Base-by-base conservation (phyloP, 768 basidiomycete genomes). In the Collybia mongolica region DNA sequence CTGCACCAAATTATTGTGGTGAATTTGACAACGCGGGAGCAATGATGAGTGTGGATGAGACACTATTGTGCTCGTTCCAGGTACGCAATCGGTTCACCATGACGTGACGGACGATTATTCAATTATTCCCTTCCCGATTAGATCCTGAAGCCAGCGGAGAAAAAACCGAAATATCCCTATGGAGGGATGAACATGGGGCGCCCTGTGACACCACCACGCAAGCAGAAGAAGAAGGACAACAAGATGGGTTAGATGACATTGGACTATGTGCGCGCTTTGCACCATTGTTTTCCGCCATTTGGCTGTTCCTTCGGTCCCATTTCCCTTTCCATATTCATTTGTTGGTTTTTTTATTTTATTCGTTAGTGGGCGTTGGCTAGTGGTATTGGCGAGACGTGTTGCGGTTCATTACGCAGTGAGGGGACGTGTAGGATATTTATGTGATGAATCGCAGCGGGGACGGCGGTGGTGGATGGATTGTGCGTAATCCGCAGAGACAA, bases 1-100 rank as follows among this genome's bases (percentile, higher is more conserved):
- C 93, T 19, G 96, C 96, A 45, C 96, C 96, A 52, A 92, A 93
- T 75, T 92, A 93, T 63, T 92, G 89, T 60, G 90, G 93, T 56
- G 90, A 98, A 74, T 99, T 99, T 63, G 96, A 99, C 70, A 99
- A 99, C 68, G 95, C 96, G 3, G 96, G 96, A 32, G 96, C 96
- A 28, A 99, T 99, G 96, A 99, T 98, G 96, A 94, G 91, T 62
- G 96, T 99, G 38, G 96, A 98, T 62, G 96, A 98, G 72, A 97
- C 96, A 7, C 69, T 98, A 57, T 69, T 98, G 56, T 98, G 96
- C 73, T 98, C 95, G 6, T 98, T 98, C 92, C 96, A 98, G 73
- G 93, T 95, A 56, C 52, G 70, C 42, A 32, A 24, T 12, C 0
- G 15, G 22, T 14, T 37, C 50, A 45, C 42, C 26, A 35, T 5